These are phyloP conservation scores for Paspalum notatum DNA, from an alignment of 176 grass and related monocot species.

Conservation along the genomic window DNA sequence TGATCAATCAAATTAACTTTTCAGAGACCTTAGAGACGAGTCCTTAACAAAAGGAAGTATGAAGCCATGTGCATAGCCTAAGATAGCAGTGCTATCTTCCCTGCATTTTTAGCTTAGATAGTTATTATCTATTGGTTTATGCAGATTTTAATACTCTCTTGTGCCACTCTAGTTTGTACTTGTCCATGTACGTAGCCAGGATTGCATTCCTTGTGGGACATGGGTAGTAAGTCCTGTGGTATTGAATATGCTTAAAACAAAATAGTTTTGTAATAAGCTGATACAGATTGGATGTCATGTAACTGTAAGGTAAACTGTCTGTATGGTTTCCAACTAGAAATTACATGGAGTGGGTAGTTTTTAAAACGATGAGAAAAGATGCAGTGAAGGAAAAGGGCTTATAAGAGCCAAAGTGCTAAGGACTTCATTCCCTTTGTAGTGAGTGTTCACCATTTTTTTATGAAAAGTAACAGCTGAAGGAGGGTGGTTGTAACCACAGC, in stretches of 20 bases:
- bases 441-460: background rate
- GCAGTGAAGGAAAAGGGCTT: background rate
- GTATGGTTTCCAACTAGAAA: background rate
- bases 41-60: background rate
- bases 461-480: background rate
- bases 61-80: background rate
- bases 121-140: background rate
- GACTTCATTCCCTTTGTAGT: background rate
- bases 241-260: background rate
- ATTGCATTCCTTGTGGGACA: too few species aligned
- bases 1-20: background rate
- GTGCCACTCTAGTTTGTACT: background rate
- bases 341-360: background rate
- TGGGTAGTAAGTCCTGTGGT: background rate
- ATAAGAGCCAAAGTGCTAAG: background rate
- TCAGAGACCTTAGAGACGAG: slow-evolving; percentile 3
- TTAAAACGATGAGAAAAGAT: background rate
- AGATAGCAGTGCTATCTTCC: background rate
- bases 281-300: background rate
- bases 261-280: background rate
- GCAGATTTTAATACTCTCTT: background rate
- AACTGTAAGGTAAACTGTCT: background rate
- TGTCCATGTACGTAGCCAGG: too few species aligned
- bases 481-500: background rate
- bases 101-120: background rate